A percentile compares a stretch with the other conserved stretches of the same genome.
Evolutionary conservation across 208 protist species (phyloP).

Genomic region (Leishmania tropica): DNA sequence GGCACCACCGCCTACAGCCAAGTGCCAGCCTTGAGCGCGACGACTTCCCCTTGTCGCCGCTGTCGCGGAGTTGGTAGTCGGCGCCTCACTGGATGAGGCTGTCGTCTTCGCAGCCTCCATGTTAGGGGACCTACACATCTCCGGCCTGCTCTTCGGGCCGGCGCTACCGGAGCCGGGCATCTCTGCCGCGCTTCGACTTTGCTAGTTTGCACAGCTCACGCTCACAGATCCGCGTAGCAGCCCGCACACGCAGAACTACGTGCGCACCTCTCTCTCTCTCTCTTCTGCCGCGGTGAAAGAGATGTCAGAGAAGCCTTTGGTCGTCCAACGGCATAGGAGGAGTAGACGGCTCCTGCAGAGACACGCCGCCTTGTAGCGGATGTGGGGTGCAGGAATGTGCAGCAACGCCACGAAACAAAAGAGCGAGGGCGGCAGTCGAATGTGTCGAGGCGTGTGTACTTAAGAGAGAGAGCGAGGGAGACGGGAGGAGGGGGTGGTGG

Average conservation of each 20-base stretch:
- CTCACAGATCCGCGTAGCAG: background rate
- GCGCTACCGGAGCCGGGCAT: background rate
- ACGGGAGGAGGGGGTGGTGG: background rate
- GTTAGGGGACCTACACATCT: conserved; percentile 6
- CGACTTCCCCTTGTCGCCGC: conserved; percentile 22
- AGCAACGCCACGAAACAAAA: too few relatives aligned
- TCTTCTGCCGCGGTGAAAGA: background rate
- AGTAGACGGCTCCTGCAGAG: background rate
- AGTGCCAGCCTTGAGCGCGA: conserved; percentile 25
- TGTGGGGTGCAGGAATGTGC: background rate
- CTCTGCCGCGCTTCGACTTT: background rate
- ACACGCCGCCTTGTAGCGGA: background rate
- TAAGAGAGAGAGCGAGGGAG: too few relatives aligned
- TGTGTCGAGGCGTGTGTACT: background rate
- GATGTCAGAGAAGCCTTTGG: background rate
- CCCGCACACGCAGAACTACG: background rate
- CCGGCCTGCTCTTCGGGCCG: background rate
- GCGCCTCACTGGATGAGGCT: background rate
- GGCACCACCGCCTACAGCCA: conserved; percentile 3
- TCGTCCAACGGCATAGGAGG: background rate
- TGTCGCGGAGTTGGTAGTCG: background rate
- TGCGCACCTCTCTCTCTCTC: background rate
- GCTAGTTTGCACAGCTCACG: background rate
- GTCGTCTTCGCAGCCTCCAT: background rate
- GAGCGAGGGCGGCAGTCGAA: background rate